Base-by-base conservation (phyloP, 176 grass and related monocot species). In the Luzula sylvatica region DNA sequence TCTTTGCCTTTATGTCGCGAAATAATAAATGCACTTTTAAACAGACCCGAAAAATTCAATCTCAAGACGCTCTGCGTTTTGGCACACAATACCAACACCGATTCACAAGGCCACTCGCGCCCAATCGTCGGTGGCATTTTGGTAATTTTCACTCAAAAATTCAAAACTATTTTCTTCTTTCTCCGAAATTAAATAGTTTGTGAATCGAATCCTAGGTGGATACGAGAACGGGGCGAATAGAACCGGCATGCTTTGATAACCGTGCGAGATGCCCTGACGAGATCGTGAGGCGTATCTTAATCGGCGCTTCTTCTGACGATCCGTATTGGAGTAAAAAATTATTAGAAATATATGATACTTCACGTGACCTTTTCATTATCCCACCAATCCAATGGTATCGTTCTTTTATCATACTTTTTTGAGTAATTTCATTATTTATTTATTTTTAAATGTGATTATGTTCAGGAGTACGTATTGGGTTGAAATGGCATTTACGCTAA, bases 291-390 rank as follows among this genome's bases (percentile, higher is more conserved):
- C 73, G 85, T 24, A 79, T 86, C 69, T 74, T 75, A 41, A 50
- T 69, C 48, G 79, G 70, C 65, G 71, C 82, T 50, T 76, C 60
- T 57, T 89, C 68, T 56, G 77, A 77, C 7, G 85, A 96, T 86
- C 67, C 75, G 50, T 55, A 30, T 50, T 86, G 77, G 74, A 28
- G 73, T 65, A 84, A 84, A 72, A 82, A 49, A 38, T 56, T 96
- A 52, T 55, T 86, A 9, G 81, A 96, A 71, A 90, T 79, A 61
- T 96, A 96, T 19, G 75, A 90, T 42, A 96, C 81, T 3, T 61
- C 39, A 8, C 13, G 15, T 61, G 81, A 96, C 53, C 58, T 24
- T 50, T 90, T 82, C 49, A 65, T 25, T 13, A 83, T 90, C 70
- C 74, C 78, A 20, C 49, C 80, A 79, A 60, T 55, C 55, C 55